Conservation (phyloP, 257 asterid species). For the Apocynum venetum region DNA sequence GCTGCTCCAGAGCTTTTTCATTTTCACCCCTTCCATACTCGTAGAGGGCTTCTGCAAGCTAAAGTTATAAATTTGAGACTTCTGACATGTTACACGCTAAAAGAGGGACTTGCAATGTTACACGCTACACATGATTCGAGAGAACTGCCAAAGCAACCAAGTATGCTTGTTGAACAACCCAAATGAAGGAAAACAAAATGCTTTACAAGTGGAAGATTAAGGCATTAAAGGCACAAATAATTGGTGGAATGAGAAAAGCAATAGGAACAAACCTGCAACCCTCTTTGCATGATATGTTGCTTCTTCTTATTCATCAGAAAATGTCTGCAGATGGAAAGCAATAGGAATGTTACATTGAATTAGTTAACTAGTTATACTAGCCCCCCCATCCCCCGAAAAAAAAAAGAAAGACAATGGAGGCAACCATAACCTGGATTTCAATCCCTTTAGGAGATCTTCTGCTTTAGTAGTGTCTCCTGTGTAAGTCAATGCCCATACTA, state of each 20-base stretch:
- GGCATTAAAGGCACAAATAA: neutral
- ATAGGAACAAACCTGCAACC: conserved; percentile 46
- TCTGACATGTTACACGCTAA: neutral
- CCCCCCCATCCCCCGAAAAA: neutral
- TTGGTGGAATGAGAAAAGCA: conserved; percentile 1
- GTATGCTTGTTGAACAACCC: neutral
- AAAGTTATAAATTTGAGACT: conserved; percentile 17
- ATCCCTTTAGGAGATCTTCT: conserved; percentile 64
- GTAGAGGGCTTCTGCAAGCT: conserved; percentile 82
- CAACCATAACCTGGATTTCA: conserved; percentile 54
- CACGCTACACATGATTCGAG: neutral
- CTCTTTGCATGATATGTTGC: conserved; percentile 54
- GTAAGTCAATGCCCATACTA: conserved; percentile 60
- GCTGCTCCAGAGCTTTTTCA: conserved; percentile 51
- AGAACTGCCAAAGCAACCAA: neutral
- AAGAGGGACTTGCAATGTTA: neutral
- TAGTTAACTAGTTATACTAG: neutral
- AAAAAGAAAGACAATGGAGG: neutral
- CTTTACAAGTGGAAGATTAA: neutral
- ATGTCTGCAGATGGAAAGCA: conserved; percentile 37
- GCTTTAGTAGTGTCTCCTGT: conserved; percentile 53
- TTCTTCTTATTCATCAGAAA: conserved; percentile 73
- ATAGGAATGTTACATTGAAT: conserved; percentile 8
- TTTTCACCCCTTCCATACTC: conserved; percentile 68
- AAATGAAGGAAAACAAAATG: neutral